These are phyloP conservation scores for Yamadazyma laniorum DNA, from an alignment of 805 yeast species.

Conservation along the genomic window DNA sequence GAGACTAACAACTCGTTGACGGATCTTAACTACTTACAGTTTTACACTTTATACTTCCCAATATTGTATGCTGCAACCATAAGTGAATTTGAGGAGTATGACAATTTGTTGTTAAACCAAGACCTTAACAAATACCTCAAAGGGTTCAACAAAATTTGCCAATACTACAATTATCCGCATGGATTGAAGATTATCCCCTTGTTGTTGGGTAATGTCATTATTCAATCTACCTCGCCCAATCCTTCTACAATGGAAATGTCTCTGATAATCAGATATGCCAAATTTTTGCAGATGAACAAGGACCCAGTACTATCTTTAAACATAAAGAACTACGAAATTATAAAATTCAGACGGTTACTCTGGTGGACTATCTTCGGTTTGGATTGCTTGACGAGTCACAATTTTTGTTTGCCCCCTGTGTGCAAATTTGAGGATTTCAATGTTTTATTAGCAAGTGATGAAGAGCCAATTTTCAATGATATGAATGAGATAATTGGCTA, in stretches of 20 bases:
- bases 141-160: conserved; percentile 49
- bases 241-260: conserved; percentile 58
- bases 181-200: conserved; percentile 43
- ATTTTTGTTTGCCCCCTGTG: conserved; percentile 54
- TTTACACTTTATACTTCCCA: conserved; percentile 51
- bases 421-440: conserved; percentile 54
- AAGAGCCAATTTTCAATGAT: conserved; percentile 33
- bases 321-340: conserved; percentile 45
- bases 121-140: conserved; percentile 51
- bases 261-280: conserved; percentile 54
- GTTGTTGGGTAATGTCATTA: conserved; percentile 47
- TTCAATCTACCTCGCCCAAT: conserved; percentile 54
- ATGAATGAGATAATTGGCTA: conserved; percentile 29
- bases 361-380: conserved; percentile 69
- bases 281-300: conserved; percentile 53
- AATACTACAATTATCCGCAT: conserved; percentile 50
- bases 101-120: conserved; percentile 43
- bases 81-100: conserved; percentile 58
- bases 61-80: conserved; percentile 58
- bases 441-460: conserved; percentile 53
- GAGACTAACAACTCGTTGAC: conserved; percentile 16
- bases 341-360: conserved; percentile 53
- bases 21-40: conserved; percentile 41
- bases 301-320: conserved; percentile 57
- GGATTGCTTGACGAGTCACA: conserved; percentile 56